These are phyloP conservation scores for Murraya paniculata DNA, from an alignment of 345 rosid species.

Conservation along the genomic window DNA sequence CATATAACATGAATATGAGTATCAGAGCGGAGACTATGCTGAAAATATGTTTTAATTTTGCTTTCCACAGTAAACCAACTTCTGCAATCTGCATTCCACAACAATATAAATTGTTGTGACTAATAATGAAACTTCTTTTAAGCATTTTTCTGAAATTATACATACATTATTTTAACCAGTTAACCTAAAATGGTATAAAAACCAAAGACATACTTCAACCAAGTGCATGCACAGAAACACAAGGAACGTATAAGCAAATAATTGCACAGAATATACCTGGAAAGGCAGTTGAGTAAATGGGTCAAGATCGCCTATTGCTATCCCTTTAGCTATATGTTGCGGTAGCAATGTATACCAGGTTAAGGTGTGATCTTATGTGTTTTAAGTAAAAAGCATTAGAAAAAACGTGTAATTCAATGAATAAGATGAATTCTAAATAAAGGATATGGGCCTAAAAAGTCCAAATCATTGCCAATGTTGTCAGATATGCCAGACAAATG, in stretches of 20 bases:
- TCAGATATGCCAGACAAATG: constrained; percentile 53
- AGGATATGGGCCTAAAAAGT: constrained; percentile 99
- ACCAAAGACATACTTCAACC: neutral
- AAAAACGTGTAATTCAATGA: neutral
- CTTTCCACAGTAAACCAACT: neutral
- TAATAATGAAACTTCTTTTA: neutral
- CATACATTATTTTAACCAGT: too few relatives aligned
- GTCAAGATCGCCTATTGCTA: constrained; percentile 85
- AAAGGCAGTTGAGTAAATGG: constrained; percentile 82
- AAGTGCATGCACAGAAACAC: neutral
- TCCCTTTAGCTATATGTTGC: constrained; percentile 73
- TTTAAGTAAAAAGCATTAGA: neutral
- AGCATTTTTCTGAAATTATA: neutral
- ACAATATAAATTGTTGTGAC: neutral
- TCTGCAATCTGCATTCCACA: neutral
- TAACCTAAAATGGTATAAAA: neutral
- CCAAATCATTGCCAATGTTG: constrained; percentile 47
- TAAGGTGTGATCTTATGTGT: constrained; percentile 38
- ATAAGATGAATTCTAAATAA: constrained; percentile 18
- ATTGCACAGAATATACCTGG: constrained; percentile 43
- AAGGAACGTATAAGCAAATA: neutral
- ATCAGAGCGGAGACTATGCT: neutral
- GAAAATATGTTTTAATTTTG: neutral
- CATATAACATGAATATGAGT: neutral
- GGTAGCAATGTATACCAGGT: constrained; percentile 56